A percentile compares a stretch with the other conserved stretches of the same genome.
These are phyloP conservation scores for Didymella sp. DNA, from an alignment of 2,329 filamentous ascomycete genomes.

Conservation along the genomic window DNA sequence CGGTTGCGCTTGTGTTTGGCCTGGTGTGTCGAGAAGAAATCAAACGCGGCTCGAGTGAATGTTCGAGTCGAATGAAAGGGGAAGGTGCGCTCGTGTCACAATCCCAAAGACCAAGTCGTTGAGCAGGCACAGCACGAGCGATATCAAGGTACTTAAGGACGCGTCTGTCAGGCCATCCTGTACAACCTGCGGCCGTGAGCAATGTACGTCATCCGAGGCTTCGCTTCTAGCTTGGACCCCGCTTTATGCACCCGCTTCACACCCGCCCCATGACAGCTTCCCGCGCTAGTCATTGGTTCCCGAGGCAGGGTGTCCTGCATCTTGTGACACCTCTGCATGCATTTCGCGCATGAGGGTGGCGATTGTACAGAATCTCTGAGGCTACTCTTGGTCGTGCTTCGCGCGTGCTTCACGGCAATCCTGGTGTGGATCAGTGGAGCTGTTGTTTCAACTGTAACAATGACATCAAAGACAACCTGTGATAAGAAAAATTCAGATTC, in stretches of 20 bases:
- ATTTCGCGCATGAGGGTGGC: slow-evolving; percentile 13
- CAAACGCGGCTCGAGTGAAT: neutral
- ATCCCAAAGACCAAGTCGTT: neutral
- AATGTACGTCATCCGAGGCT: slow-evolving; percentile 10
- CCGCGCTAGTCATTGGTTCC: slow-evolving; percentile 11
- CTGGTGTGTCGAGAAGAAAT: no score
- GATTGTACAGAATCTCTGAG: slow-evolving; percentile 3
- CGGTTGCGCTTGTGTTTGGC: neutral
- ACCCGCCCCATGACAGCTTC: slow-evolving; percentile 15
- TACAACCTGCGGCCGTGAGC: neutral
- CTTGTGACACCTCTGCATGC: slow-evolving; percentile 7
- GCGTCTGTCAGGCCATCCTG: slow-evolving; percentile 14
- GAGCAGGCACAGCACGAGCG: neutral
- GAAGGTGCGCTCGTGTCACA: neutral
- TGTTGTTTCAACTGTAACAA: neutral
- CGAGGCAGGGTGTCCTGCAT: slow-evolving; percentile 3
- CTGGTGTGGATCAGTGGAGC: neutral
- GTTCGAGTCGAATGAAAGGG: neutral
- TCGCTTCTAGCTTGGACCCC: slow-evolving; percentile 16
- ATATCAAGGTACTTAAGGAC: slow-evolving; percentile 2
- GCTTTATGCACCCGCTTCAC: slow-evolving; percentile 5
- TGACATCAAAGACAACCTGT: neutral
- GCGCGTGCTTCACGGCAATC: neutral
- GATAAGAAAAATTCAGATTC: slow-evolving; percentile 1
- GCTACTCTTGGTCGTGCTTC: neutral